Conservation (phyloP, 1,284 basidiomycete genomes). For the Crucibulum cyathiforme region DNA sequence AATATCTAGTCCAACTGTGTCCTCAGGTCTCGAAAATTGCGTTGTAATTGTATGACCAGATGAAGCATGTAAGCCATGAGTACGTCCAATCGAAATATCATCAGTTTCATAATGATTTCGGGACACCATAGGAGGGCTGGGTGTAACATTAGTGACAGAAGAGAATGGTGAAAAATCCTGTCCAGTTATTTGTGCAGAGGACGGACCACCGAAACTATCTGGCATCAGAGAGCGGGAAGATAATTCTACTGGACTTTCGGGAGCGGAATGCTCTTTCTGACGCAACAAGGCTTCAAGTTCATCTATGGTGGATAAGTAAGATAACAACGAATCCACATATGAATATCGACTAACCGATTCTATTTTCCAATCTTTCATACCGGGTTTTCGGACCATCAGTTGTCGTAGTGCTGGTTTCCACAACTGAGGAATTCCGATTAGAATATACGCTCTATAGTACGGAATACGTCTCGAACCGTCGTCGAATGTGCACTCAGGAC, state of each 20-base stretch:
- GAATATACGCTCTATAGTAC: background rate
- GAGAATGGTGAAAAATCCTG: constrained; percentile 6
- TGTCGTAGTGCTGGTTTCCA: constrained; percentile 40
- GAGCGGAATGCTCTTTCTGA: constrained; percentile 41
- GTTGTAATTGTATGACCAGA: too few species aligned
- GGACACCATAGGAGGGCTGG: background rate
- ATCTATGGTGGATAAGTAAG: constrained; percentile 41
- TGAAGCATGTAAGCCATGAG: too few species aligned
- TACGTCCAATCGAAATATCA: too few species aligned
- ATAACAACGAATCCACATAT: constrained; percentile 1
- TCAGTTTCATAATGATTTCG: background rate
- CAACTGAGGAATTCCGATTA: constrained; percentile 33
- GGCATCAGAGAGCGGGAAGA: background rate
- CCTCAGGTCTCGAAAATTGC: too few species aligned
- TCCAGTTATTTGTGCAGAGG: background rate
- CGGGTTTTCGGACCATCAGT: constrained; percentile 60
- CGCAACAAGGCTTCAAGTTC: constrained; percentile 63
- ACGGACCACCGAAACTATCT: background rate
- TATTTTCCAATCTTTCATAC: constrained; percentile 66
- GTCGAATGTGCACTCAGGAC: constrained; percentile 73
- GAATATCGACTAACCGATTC: constrained; percentile 61
- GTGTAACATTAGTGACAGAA: constrained; percentile 1
- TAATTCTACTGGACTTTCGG: background rate
- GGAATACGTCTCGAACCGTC: constrained; percentile 46
- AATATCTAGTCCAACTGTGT: constrained; percentile 40